phyloP scores from a whole-genome alignment of 2,329 filamentous ascomycete genomes.

The Aspergillaceae sp. region DNA sequence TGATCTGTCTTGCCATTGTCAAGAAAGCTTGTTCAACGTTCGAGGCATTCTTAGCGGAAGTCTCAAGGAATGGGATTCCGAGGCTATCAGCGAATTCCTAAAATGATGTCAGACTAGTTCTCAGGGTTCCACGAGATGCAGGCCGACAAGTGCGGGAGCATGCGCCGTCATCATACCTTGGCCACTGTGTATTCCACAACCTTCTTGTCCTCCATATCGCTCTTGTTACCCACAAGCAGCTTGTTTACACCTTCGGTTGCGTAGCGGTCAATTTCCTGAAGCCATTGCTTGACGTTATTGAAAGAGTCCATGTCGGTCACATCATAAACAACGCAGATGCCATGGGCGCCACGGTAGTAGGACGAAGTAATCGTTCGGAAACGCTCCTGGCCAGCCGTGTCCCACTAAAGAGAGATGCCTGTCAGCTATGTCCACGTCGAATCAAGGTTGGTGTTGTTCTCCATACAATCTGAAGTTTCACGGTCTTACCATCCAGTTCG shows the following conservation, averaged over 20 bases:
- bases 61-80: conserved; percentile 98
- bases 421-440: conserved; percentile 8
- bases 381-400: conserved; percentile 96
- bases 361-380: conserved; percentile 99
- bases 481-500: conserved; percentile 98
- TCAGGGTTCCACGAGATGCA: neutral
- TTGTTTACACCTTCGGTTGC: conserved; percentile 99
- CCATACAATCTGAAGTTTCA: conserved; percentile 96
- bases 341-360: conserved; percentile 98
- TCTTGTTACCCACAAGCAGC: conserved; percentile 98
- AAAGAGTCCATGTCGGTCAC: conserved; percentile 99
- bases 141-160: conserved; percentile 3
- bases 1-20: conserved; percentile 99
- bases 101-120: conserved; percentile 4
- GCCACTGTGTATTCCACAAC: conserved; percentile 99
- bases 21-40: conserved; percentile 99
- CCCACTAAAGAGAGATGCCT: conserved; percentile 59
- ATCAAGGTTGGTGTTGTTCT: neutral
- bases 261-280: conserved; percentile 98
- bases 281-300: conserved; percentile 99
- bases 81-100: conserved; percentile 98
- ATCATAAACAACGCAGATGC: conserved; percentile 99
- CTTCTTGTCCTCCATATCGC: conserved; percentile 99
- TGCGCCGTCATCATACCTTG: conserved; percentile 58
- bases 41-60: conserved; percentile 97